Base-by-base conservation (phyloP, 441 rosid genomes). In the Mallotus repandus region DNA sequence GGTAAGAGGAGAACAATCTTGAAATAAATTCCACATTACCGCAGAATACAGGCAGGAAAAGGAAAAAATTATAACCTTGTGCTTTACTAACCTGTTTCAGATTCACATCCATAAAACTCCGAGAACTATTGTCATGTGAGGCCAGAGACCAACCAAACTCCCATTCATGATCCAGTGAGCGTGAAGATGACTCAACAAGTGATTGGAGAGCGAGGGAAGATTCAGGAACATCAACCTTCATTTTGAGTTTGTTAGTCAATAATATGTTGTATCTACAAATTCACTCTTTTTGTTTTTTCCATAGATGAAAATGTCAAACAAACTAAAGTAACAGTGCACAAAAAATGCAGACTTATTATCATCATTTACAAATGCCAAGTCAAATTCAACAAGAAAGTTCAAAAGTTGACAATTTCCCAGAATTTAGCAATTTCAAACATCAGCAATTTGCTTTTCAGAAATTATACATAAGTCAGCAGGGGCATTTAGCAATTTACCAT, bases 111-210 rank as follows among this genome's bases (percentile, higher is more conserved):
- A 55, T 35, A 43, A 77, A 72, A 65, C 84, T 76, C 79, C 81
- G 89, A 58, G 86, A 70, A 75, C 53, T 81, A 68, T 66, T 82
- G 64, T 81, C 84, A 38, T 81, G 75, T 29, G 93, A 85, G 63
- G 89, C 90, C 71, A 93, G 74, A 69, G 98, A 96, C 99, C 99
- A 93, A 72, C 98, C 99, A 67, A 87, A 77, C 84, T 96, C 98
- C 98, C 98, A 96, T 74, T 86, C 91, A 73, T 86, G 87, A 76
- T 89, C 91, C 53, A 64, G 54, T 63, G 88, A 83, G 72, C 96
- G 87, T 49, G 84, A 86, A 81, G 95, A 91, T 79, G 89, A 84
- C 82, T 90, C 89, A 68, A 89, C 66, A 66, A 96, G 86, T 67
- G 97, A 89, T 82, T 86, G 89, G 58, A 96, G 85, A 66, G 97